Evolutionary conservation across 1,284 basidiomycete species (phyloP).

Genomic region (Ceratorhiza oryzae-sativae): DNA sequence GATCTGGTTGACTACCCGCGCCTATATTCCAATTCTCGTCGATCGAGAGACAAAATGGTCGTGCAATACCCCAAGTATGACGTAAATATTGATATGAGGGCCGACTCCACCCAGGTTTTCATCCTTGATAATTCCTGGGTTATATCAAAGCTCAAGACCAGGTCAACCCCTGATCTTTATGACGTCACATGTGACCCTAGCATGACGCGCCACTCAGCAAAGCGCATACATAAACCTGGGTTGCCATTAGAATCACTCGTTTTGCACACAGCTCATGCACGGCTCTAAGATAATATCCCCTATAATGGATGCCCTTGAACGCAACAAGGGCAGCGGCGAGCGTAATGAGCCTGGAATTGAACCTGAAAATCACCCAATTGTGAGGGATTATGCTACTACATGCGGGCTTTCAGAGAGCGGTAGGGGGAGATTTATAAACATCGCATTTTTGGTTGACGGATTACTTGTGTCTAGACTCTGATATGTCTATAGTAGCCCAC

Average conservation of each 20-base stretch:
- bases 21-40: too few species aligned
- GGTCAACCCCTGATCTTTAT: background rate
- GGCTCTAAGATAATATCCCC: slow-evolving; percentile 7
- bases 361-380: background rate
- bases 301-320: slow-evolving; percentile 13
- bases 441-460: background rate
- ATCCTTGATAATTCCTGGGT: background rate
- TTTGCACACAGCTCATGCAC: slow-evolving; percentile 2
- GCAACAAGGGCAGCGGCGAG: background rate
- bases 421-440: background rate
- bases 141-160: background rate
- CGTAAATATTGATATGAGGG: background rate
- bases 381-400: slow-evolving; percentile 12
- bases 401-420: background rate
- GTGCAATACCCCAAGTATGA: too few species aligned
- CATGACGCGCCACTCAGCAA: slow-evolving; percentile 16
- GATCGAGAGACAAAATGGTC: too few species aligned
- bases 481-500: background rate
- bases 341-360: background rate
- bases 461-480: background rate
- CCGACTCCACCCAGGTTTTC: background rate
- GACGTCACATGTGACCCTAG: slow-evolving; percentile 15
- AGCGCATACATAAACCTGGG: slow-evolving; percentile 20
- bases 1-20: too few species aligned
- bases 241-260: background rate